phyloP scores from a whole-genome alignment of 176 grass and related monocot genomes.

The Musa acuminata region DNA sequence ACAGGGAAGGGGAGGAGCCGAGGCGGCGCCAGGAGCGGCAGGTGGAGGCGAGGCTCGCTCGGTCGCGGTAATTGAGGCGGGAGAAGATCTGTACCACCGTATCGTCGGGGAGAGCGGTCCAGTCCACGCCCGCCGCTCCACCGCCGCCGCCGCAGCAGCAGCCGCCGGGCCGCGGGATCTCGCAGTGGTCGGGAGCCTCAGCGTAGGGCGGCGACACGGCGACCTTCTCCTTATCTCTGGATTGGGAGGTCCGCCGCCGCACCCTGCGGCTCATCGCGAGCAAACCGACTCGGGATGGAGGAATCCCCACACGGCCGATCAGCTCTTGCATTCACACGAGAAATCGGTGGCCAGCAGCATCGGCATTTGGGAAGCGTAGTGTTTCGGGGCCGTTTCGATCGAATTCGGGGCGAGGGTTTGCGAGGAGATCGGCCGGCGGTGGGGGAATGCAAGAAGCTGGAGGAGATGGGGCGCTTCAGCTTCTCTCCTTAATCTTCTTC shows the following conservation, averaged over 20 bases:
- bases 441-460: neutral
- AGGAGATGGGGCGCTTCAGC: neutral
- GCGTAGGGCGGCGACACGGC: neutral
- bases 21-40: constrained; percentile 63
- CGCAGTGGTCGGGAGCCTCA: neutral
- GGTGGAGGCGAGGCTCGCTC: constrained; percentile 54
- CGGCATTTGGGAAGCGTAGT: neutral
- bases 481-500: neutral
- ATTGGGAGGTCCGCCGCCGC: constrained; percentile 42
- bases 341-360: neutral
- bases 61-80: constrained; percentile 79
- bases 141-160: constrained; percentile 1
- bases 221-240: constrained; percentile 35
- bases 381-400: neutral
- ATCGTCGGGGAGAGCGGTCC: constrained; percentile 74
- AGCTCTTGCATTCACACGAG: neutral
- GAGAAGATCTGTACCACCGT: constrained; percentile 80
- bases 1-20: constrained; percentile 79
- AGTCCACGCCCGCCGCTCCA: constrained; percentile 39
- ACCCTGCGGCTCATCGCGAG: constrained; percentile 73
- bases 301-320: neutral
- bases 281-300: neutral
- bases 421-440: neutral
- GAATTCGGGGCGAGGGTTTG: neutral
- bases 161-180: constrained; percentile 5